Evolutionary conservation across 495 filamentous ascomycete species (phyloP).

Genomic region (Astrothelium subdiscretum): DNA sequence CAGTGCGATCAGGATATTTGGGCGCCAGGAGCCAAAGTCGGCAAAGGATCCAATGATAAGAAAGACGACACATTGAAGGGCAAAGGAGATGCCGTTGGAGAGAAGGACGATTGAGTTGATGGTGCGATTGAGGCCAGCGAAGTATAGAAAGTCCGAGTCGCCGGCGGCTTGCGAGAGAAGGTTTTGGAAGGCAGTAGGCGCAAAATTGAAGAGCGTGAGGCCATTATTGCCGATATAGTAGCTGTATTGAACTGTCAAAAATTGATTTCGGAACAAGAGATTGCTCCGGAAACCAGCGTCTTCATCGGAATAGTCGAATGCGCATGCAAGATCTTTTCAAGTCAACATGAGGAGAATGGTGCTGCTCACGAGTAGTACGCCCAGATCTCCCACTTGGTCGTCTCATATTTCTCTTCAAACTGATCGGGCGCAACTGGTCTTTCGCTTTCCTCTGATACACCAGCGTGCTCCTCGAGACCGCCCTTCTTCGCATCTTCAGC

Average conservation of each 20-base stretch:
- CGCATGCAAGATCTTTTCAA: background rate
- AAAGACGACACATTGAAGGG: conserved; percentile 50
- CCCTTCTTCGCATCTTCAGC: conserved; percentile 16
- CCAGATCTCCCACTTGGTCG: conserved; percentile 50
- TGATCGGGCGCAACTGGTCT: conserved; percentile 35
- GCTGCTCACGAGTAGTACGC: conserved; percentile 41
- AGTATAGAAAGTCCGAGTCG: conserved; percentile 35
- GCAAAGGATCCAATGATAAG: conserved; percentile 47
- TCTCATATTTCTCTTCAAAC: conserved; percentile 38
- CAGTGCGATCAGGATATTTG: conserved; percentile 48
- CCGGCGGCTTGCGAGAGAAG: conserved; percentile 47
- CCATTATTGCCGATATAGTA: conserved; percentile 63
- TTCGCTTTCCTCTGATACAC: conserved; percentile 19
- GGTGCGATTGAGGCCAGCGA: conserved; percentile 39
- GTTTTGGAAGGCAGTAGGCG: conserved; percentile 55
- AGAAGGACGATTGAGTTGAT: conserved; percentile 52
- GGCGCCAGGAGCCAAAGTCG: conserved; percentile 51
- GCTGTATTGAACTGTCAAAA: conserved; percentile 6
- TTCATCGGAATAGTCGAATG: background rate
- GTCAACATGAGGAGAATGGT: background rate
- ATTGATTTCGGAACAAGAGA: background rate
- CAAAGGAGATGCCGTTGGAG: conserved; percentile 52
- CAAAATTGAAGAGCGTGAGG: conserved; percentile 56
- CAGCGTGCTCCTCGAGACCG: conserved; percentile 12
- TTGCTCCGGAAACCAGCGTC: too few species aligned